phyloP scores from a whole-genome alignment of 2,329 filamentous ascomycete genomes.

The Trichoderma atrobrunneum region DNA sequence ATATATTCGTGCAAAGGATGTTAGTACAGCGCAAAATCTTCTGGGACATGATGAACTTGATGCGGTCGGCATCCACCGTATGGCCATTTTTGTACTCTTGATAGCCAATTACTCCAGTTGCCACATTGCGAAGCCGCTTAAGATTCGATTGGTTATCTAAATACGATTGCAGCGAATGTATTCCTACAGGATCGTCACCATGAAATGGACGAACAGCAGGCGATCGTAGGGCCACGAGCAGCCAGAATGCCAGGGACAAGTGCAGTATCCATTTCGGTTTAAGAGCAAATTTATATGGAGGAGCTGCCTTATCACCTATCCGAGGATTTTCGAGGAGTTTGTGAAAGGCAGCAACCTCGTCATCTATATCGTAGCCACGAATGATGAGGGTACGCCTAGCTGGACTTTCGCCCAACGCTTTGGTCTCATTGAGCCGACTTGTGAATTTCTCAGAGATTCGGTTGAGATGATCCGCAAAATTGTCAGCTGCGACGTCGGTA shows the following conservation, averaged over 20 bases:
- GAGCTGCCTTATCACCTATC: background rate
- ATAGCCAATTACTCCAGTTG: background rate
- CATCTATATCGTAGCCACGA: background rate
- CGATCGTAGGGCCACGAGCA: constrained; percentile 16
- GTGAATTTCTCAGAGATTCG: background rate
- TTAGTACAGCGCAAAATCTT: background rate
- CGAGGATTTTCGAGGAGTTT: background rate
- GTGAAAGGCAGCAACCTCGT: background rate
- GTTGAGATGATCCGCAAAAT: constrained; percentile 12
- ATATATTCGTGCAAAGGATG: background rate
- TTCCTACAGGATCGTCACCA: background rate
- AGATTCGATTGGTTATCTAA: background rate
- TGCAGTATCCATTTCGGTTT: constrained; percentile 20
- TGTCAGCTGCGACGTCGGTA: background rate
- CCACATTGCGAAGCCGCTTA: background rate
- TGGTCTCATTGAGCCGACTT: background rate
- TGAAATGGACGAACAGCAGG: background rate
- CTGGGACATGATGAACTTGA: background rate
- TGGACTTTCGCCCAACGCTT: background rate
- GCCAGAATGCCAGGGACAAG: constrained; percentile 21
- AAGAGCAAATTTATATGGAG: background rate
- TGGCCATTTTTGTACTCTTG: background rate
- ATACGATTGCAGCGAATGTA: constrained; percentile 2
- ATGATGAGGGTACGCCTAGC: background rate
- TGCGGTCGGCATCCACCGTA: background rate